phyloP scores from a whole-genome alignment of 2,329 filamentous ascomycete species.

The Claviceps sorghi region DNA sequence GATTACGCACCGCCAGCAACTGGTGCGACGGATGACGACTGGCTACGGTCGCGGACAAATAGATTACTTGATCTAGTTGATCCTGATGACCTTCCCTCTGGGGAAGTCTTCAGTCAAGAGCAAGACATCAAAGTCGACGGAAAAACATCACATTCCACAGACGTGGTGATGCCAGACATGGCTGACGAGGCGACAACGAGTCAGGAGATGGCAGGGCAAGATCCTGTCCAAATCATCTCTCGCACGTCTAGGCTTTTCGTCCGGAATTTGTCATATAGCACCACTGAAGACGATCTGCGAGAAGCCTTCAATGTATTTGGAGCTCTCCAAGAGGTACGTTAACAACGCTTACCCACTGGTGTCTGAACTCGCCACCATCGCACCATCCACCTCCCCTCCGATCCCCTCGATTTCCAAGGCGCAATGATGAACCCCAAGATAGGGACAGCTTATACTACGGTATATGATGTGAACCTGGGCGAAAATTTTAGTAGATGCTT shows the following conservation, averaged over 20 bases:
- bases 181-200: slow-evolving; percentile 14
- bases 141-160: slow-evolving; percentile 13
- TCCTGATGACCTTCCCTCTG: slow-evolving; percentile 40
- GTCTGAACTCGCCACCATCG: neutral
- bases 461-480: slow-evolving; percentile 86
- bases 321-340: slow-evolving; percentile 71
- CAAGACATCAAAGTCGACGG: slow-evolving; percentile 11
- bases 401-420: slow-evolving; percentile 10
- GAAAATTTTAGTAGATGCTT: slow-evolving; percentile 99
- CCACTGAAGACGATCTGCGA: slow-evolving; percentile 62
- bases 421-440: slow-evolving; percentile 95
- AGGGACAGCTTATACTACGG: slow-evolving; percentile 97
- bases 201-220: slow-evolving; percentile 13
- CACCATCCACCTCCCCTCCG: neutral
- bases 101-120: slow-evolving; percentile 6
- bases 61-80: slow-evolving; percentile 73
- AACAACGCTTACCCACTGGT: slow-evolving; percentile 3
- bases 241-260: slow-evolving; percentile 71
- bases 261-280: slow-evolving; percentile 72
- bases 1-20: slow-evolving; percentile 15
- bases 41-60: slow-evolving; percentile 80
- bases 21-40: slow-evolving; percentile 65
- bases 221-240: slow-evolving; percentile 44
- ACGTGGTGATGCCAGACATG: slow-evolving; percentile 12
- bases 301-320: slow-evolving; percentile 60